A percentile compares a stretch with the other conserved stretches of the same genome.
Evolutionary conservation across 768 basidiomycete genomes (phyloP).

Genomic region (Fomitopsis serialis): DNA sequence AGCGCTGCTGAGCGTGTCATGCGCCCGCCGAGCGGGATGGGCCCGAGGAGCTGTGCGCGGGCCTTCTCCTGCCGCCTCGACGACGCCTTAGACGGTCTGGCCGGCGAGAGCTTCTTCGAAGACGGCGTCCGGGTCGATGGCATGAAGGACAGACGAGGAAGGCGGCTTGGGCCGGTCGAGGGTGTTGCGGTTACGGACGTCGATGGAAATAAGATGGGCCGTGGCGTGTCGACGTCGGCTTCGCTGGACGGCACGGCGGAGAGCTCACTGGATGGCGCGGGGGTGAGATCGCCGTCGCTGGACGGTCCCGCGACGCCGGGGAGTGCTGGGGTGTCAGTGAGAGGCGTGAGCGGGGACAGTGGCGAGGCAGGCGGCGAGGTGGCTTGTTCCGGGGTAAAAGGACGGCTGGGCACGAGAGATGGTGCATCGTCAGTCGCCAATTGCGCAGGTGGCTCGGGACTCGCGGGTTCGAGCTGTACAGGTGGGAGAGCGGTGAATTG

Average conservation of each 20-base stretch:
- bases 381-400: not conserved
- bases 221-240: no score
- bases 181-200: not conserved
- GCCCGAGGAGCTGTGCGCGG: not conserved
- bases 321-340: not conserved
- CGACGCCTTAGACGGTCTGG: not conserved
- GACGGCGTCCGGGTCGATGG: not conserved
- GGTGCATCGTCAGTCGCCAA: not conserved
- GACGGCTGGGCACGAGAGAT: not conserved
- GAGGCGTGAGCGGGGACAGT: not conserved
- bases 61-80: not conserved
- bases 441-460: not conserved
- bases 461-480: not conserved
- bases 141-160: not conserved
- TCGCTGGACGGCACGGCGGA: not conserved
- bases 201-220: not conserved
- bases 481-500: not conserved
- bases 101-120: not conserved
- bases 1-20: slow-evolving; percentile 12
- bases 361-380: not conserved
- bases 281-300: not conserved
- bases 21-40: slow-evolving; percentile 1
- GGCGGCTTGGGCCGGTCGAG: not conserved
- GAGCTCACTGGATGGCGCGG: not conserved
- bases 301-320: not conserved